Conservation (phyloP, 345 rosid species). For the Trapa bicornis region DNA sequence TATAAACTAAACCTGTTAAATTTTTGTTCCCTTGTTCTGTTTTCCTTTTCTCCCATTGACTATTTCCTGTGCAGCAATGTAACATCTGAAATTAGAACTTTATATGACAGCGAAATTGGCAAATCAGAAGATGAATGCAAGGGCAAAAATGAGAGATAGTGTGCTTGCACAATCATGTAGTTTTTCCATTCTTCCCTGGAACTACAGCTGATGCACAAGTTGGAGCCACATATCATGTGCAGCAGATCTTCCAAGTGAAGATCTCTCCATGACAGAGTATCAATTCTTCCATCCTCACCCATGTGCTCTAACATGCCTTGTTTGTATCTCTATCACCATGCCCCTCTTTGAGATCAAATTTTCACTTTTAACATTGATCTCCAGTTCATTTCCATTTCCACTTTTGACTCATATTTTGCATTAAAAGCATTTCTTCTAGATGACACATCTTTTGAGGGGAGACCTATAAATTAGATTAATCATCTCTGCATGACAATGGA, state of each 20-base stretch:
- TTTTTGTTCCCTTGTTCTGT: background rate
- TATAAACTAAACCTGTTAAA: background rate
- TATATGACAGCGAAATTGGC: slow-evolving; percentile 40
- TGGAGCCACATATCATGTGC: background rate
- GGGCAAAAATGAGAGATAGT: slow-evolving; percentile 33
- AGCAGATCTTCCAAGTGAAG: background rate
- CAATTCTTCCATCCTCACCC: background rate
- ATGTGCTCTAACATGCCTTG: background rate
- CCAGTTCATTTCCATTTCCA: background rate
- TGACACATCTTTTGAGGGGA: no score
- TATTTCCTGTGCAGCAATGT: background rate
- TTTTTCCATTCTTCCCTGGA: background rate
- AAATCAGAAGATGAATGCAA: slow-evolving; percentile 51
- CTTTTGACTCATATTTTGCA: background rate
- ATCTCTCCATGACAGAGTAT: background rate
- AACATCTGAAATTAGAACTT: slow-evolving; percentile 1
- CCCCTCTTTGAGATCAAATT: background rate
- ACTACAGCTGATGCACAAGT: background rate
- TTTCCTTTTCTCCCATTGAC: no score
- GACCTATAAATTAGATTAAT: no score
- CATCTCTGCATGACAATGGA: no score
- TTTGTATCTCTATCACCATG: background rate
- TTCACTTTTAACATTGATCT: background rate
- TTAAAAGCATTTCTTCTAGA: no score
- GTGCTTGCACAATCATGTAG: slow-evolving; percentile 59